Conservation (phyloP, 116 monocot species). For the Papilionanthe hybrid region DNA sequence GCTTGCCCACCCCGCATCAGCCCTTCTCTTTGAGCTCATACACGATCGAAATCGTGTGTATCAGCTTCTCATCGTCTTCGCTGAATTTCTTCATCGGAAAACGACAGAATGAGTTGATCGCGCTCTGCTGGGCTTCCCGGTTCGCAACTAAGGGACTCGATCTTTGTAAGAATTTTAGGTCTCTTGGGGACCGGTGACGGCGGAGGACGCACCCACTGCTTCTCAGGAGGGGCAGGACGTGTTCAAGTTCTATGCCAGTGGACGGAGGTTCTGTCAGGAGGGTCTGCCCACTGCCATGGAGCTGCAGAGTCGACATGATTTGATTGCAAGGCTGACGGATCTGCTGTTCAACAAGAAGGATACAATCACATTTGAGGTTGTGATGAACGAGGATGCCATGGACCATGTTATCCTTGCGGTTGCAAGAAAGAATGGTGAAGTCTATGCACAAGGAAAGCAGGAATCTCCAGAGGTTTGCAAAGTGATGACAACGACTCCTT, state of each 20-base stretch:
- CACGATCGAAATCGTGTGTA: conserved; percentile 57
- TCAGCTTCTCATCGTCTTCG: conserved; percentile 64
- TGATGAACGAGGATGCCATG: conserved; percentile 92
- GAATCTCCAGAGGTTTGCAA: conserved; percentile 63
- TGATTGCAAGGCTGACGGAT: conserved; percentile 52
- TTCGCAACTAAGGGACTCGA: conserved; percentile 62
- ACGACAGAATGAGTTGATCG: conserved; percentile 71
- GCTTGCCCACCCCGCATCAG: background rate
- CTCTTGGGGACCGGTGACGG: conserved; percentile 74
- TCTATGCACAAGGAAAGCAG: conserved; percentile 67
- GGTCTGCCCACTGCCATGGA: conserved; percentile 79
- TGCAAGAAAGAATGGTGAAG: conserved; percentile 76
- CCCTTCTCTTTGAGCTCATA: conserved; percentile 30
- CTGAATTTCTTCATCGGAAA: conserved; percentile 73
- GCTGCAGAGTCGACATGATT: conserved; percentile 68
- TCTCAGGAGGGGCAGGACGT: conserved; percentile 74
- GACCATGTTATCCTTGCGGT: conserved; percentile 79
- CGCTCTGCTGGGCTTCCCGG: conserved; percentile 63
- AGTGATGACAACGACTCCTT: conserved; percentile 21
- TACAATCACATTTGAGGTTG: conserved; percentile 76
- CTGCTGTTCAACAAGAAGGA: conserved; percentile 61
- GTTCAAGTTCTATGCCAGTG: conserved; percentile 94
- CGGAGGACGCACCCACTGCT: conserved; percentile 71
- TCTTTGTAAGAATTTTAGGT: conserved; percentile 88
- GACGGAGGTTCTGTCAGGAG: conserved; percentile 80